These are phyloP conservation scores for Amanita pseudoporphyria DNA, from an alignment of 768 basidiomycete species.

Conservation along the genomic window DNA sequence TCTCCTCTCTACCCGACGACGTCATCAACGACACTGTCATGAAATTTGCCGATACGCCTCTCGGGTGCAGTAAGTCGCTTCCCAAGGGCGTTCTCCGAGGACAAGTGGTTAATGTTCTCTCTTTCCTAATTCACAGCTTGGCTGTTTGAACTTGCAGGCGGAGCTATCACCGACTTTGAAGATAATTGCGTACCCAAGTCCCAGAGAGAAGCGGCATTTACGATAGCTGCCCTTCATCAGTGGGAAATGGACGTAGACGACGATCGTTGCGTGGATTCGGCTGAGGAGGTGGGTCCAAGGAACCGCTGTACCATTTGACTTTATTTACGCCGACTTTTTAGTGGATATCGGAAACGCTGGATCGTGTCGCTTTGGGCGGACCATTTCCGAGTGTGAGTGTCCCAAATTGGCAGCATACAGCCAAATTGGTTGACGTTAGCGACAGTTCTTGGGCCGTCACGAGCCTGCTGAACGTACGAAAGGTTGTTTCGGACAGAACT, in stretches of 20 bases:
- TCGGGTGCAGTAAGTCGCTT: constrained; percentile 75
- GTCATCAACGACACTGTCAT: constrained; percentile 76
- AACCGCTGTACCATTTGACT: background rate
- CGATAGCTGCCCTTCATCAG: constrained; percentile 84
- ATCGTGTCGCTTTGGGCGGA: constrained; percentile 66
- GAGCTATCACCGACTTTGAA: constrained; percentile 66
- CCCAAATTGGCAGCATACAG: background rate
- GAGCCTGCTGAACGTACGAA: constrained; percentile 55
- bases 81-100: background rate
- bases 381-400: constrained; percentile 73
- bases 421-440: background rate
- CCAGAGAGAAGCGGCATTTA: constrained; percentile 76
- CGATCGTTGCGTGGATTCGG: constrained; percentile 69
- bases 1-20: constrained; percentile 79
- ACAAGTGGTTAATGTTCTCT: background rate
- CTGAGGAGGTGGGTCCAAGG: constrained; percentile 54
- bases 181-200: constrained; percentile 66
- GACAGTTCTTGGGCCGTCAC: constrained; percentile 66
- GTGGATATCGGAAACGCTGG: constrained; percentile 76
- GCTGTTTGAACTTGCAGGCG: constrained; percentile 87
- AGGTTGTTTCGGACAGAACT: constrained; percentile 67
- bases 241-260: constrained; percentile 85
- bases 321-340: constrained; percentile 16
- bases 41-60: constrained; percentile 73
- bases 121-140: constrained; percentile 44